Evolutionary conservation across 2,329 filamentous ascomycete genomes (phyloP).

Genomic region (Talaromyces islandicus): DNA sequence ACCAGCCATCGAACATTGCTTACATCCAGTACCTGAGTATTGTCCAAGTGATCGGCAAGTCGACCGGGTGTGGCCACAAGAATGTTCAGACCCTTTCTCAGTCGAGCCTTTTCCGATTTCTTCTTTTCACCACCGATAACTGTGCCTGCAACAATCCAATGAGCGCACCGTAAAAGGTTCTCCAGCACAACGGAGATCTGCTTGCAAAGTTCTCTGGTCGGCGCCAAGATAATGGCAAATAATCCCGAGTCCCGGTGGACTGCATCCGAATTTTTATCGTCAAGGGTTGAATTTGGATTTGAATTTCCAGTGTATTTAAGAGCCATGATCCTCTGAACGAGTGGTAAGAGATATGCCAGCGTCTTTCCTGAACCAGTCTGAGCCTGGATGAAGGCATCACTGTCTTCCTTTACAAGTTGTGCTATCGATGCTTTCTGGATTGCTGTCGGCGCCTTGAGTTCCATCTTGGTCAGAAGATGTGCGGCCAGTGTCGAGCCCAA

Average conservation of each 20-base stretch:
- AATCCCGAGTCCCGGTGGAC: conserved; percentile 81
- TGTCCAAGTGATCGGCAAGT: conserved; percentile 83
- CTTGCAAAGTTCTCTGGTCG: conserved; percentile 88
- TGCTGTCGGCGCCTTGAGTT: conserved; percentile 83
- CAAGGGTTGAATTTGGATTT: not conserved
- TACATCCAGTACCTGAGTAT: conserved; percentile 83
- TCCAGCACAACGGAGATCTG: conserved; percentile 87
- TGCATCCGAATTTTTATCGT: conserved; percentile 29
- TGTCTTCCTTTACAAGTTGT: conserved; percentile 71
- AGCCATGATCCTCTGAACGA: conserved; percentile 80
- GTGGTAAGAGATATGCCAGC: conserved; percentile 85
- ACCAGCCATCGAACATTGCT: conserved; percentile 89
- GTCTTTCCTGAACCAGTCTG: conserved; percentile 98
- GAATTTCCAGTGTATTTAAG: conserved; percentile 45
- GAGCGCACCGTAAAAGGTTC: conserved; percentile 76
- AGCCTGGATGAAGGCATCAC: conserved; percentile 92
- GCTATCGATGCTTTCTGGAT: conserved; percentile 89
- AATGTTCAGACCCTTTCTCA: conserved; percentile 93
- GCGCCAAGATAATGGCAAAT: conserved; percentile 89
- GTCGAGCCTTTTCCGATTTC: conserved; percentile 81
- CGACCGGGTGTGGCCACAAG: conserved; percentile 90
- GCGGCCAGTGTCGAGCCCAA: conserved; percentile 73
- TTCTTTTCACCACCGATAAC: conserved; percentile 69
- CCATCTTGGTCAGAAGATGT: conserved; percentile 78
- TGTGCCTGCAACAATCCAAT: conserved; percentile 89